These are phyloP conservation scores for Sarocladium oryzae DNA, from an alignment of 2,329 filamentous ascomycete species.

Conservation along the genomic window DNA sequence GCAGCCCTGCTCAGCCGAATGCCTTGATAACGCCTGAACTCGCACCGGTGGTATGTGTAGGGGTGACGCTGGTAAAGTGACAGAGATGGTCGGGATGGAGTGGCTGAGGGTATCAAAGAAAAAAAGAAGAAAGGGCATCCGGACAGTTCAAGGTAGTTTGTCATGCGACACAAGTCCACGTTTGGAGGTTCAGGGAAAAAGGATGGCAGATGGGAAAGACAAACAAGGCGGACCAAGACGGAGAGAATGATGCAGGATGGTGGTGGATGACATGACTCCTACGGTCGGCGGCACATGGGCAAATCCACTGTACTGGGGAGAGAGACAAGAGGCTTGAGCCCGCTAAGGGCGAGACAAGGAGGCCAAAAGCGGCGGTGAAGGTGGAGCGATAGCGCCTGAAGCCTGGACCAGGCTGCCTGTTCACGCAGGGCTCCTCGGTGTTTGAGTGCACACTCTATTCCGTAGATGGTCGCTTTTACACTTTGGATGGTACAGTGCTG, in stretches of 20 bases:
- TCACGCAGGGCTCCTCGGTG: not conserved
- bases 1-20: not conserved
- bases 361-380: slow-evolving; percentile 1
- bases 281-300: slow-evolving; percentile 3
- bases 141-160: not conserved
- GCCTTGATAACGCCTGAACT: not conserved
- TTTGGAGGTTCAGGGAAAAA: not conserved
- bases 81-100: not conserved
- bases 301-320: slow-evolving; percentile 1
- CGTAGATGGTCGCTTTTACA: no score
- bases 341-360: not conserved
- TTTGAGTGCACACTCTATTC: no score
- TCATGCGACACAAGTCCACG: not conserved
- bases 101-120: not conserved
- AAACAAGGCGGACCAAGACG: not conserved
- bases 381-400: not conserved
- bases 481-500: no score
- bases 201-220: not conserved
- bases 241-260: slow-evolving; percentile 6
- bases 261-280: not conserved
- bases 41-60: not conserved
- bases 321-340: no score
- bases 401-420: not conserved
- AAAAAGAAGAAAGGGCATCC: not conserved
- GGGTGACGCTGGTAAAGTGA: not conserved